Conservation (phyloP, 116 monocot genomes). For the Posidonia oceanica region DNA sequence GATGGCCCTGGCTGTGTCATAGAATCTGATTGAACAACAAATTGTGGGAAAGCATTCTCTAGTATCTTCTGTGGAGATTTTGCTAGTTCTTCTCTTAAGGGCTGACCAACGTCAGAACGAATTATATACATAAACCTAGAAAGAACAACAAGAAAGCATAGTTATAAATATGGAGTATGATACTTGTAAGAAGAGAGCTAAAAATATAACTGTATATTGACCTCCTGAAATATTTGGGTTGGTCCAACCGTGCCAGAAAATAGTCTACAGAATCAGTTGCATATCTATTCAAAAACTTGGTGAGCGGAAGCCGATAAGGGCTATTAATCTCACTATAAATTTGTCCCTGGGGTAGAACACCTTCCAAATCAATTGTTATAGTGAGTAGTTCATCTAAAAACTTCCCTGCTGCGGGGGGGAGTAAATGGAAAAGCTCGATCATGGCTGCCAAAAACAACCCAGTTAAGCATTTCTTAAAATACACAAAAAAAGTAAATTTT, state of each 20-base stretch:
- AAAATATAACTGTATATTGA: conserved; percentile 3
- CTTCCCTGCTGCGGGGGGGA: conserved; percentile 90
- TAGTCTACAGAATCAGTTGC: conserved; percentile 85
- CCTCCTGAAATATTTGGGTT: conserved; percentile 87
- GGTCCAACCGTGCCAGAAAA: conserved; percentile 81
- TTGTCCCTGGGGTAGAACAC: conserved; percentile 83
- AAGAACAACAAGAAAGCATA: not conserved
- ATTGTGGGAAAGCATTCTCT: conserved; percentile 76
- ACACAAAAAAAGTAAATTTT: not conserved
- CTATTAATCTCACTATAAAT: conserved; percentile 99
- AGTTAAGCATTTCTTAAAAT: not conserved
- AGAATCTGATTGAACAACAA: conserved; percentile 30
- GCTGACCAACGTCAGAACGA: conserved; percentile 79
- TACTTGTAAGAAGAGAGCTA: not conserved
- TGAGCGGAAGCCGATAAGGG: conserved; percentile 84
- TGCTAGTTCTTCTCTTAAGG: conserved; percentile 79
- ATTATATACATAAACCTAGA: conserved; percentile 88
- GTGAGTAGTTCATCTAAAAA: conserved; percentile 96
- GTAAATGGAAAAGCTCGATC: conserved; percentile 98
- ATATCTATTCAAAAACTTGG: conserved; percentile 95
- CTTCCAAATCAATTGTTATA: conserved; percentile 91
- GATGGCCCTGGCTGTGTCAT: conserved; percentile 24
- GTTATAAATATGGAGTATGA: not conserved
- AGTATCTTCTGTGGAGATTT: conserved; percentile 91
- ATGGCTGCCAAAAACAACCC: conserved; percentile 44